These are phyloP conservation scores for Halenospora varia DNA, from an alignment of 495 filamentous ascomycete genomes.

Conservation along the genomic window DNA sequence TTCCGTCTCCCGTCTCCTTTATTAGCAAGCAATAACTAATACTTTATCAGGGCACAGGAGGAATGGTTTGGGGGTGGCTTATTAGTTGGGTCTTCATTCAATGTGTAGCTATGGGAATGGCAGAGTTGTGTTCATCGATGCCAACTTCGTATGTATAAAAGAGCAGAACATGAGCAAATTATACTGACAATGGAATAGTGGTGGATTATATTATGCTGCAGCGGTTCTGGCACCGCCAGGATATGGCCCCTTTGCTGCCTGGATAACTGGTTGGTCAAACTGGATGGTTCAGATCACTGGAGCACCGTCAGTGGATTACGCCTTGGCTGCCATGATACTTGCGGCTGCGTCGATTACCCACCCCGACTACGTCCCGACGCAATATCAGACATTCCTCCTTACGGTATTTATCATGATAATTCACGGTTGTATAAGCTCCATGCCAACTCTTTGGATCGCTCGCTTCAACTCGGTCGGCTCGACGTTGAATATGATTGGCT, in stretches of 20 bases:
- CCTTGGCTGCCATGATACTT: slow-evolving; percentile 65
- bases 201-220: slow-evolving; percentile 74
- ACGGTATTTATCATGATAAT: slow-evolving; percentile 66
- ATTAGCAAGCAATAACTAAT: too few species aligned
- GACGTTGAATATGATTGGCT: slow-evolving; percentile 67
- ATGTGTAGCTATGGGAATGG: slow-evolving; percentile 65
- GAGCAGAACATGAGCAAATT: slow-evolving; percentile 13
- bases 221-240: slow-evolving; percentile 75
- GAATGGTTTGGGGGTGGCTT: slow-evolving; percentile 84
- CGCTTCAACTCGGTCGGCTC: slow-evolving; percentile 74
- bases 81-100: slow-evolving; percentile 73
- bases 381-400: slow-evolving; percentile 69
- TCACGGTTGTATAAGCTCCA: slow-evolving; percentile 66
- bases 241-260: slow-evolving; percentile 71
- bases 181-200: slow-evolving; percentile 38
- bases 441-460: slow-evolving; percentile 72
- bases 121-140: slow-evolving; percentile 64
- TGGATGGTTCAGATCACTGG: slow-evolving; percentile 69
- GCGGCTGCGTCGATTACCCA: slow-evolving; percentile 66
- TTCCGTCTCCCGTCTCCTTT: too few species aligned
- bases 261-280: slow-evolving; percentile 73
- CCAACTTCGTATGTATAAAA: slow-evolving; percentile 48
- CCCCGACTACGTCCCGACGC: slow-evolving; percentile 58
- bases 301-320: slow-evolving; percentile 55
- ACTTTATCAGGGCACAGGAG: slow-evolving; percentile 72